Conservation (phyloP, 768 basidiomycete species). For the Basidioascus undulatus region DNA sequence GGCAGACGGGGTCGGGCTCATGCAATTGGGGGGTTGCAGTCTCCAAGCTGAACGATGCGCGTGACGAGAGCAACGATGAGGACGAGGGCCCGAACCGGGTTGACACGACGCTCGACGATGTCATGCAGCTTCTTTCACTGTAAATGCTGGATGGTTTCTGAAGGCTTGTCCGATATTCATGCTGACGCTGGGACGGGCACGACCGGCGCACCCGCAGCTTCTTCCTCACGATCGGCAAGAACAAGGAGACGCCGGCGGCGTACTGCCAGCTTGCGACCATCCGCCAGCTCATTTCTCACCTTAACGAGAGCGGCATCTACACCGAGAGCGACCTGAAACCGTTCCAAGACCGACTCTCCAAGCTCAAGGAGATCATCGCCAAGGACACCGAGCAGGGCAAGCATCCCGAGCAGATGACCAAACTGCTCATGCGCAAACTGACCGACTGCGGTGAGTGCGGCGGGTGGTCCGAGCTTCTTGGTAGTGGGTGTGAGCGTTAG, state of each 20-base stretch:
- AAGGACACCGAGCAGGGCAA: slow-evolving; percentile 53
- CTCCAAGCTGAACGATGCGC: slow-evolving; percentile 70
- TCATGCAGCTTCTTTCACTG: slow-evolving; percentile 32
- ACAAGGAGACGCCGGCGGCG: slow-evolving; percentile 74
- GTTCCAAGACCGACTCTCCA: slow-evolving; percentile 54
- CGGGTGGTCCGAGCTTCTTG: neutral
- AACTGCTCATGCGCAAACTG: slow-evolving; percentile 68
- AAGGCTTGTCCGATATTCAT: too few species aligned
- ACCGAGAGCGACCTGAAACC: slow-evolving; percentile 75
- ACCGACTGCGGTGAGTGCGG: slow-evolving; percentile 59
- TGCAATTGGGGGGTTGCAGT: too few species aligned
- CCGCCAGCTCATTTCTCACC: slow-evolving; percentile 18
- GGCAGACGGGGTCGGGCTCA: too few species aligned
- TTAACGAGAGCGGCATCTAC: slow-evolving; percentile 88
- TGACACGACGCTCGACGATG: slow-evolving; percentile 85
- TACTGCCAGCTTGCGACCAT: slow-evolving; percentile 93
- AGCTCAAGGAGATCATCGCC: slow-evolving; percentile 65
- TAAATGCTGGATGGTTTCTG: too few species aligned
- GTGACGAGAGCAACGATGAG: slow-evolving; percentile 35
- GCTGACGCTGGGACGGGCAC: too few species aligned
- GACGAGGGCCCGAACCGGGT: slow-evolving; percentile 46
- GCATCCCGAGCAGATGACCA: slow-evolving; percentile 66
- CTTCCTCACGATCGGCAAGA: slow-evolving; percentile 94
- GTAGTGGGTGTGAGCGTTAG: neutral
- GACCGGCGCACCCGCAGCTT: too few species aligned